Percentiles rank a stretch among this genome's conserved stretches.
These are phyloP conservation scores for Eucalyptus curtisii DNA, from an alignment of 345 rosid genomes.

Conservation along the genomic window DNA sequence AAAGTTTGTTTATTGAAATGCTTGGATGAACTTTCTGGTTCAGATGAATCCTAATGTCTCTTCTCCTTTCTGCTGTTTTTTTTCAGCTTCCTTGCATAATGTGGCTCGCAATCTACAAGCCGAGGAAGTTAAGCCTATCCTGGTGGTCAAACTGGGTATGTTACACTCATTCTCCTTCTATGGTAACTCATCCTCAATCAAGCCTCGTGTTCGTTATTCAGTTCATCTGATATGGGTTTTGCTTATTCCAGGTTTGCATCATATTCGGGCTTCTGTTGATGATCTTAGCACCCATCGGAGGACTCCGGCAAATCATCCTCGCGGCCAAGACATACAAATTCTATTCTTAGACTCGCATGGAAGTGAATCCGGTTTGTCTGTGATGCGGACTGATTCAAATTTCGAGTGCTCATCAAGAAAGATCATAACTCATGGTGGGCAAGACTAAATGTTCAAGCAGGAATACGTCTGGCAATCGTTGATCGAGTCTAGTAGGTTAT, in stretches of 20 bases:
- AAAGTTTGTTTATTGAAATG: neutral
- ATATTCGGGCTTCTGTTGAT: constrained; percentile 43
- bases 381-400: neutral
- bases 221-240: neutral
- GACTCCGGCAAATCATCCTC: constrained; percentile 56
- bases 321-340: constrained; percentile 44
- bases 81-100: constrained; percentile 68
- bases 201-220: neutral
- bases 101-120: constrained; percentile 68
- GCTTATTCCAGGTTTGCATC: constrained; percentile 57
- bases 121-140: constrained; percentile 52
- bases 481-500: neutral
- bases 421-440: neutral
- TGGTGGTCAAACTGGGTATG: constrained; percentile 77
- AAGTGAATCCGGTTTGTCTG: neutral
- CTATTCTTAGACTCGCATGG: constrained; percentile 21
- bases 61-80: neutral
- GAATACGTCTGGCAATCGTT: neutral
- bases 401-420: neutral
- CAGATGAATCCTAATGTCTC: neutral
- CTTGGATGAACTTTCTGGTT: neutral
- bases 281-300: constrained; percentile 78
- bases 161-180: neutral
- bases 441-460: neutral
- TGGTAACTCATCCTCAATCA: neutral